phyloP scores from a whole-genome alignment of 78 protist genomes.

The Tieghemostelium lacteum region DNA sequence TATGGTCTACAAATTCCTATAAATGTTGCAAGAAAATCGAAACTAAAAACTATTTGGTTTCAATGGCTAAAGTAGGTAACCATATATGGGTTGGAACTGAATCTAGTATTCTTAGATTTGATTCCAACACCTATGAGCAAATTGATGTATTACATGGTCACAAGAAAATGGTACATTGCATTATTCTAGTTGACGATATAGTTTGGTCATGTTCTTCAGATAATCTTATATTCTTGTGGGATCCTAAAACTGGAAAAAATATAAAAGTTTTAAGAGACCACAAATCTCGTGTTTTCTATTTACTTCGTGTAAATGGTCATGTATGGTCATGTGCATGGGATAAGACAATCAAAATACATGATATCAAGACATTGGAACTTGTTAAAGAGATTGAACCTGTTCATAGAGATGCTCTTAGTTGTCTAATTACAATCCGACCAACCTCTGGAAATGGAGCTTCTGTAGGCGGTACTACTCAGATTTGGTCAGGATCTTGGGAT shows the following conservation, averaged over 20 bases:
- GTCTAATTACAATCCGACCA: constrained; percentile 5
- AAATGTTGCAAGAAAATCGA: constrained; percentile 63
- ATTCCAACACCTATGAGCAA: constrained; percentile 22
- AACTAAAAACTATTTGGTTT: constrained; percentile 54
- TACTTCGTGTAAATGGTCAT: constrained; percentile 34
- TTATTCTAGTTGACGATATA: constrained; percentile 18
- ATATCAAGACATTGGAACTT: constrained; percentile 7
- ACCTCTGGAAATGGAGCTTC: too few relatives aligned
- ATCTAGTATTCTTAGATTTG: constrained; percentile 18
- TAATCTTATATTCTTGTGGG: constrained; percentile 41
- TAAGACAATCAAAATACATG: constrained; percentile 35
- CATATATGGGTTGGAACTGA: constrained; percentile 76
- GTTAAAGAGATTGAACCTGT: constrained; percentile 65
- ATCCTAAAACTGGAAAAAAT: constrained; percentile 24
- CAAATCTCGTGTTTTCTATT: constrained; percentile 25
- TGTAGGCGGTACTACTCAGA: constrained; percentile 2
- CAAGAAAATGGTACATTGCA: constrained; percentile 66
- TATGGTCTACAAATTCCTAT: constrained; percentile 31
- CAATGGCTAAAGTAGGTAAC: constrained; percentile 41
- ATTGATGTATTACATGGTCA: constrained; percentile 48
- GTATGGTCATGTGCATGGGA: constrained; percentile 80
- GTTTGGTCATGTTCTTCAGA: constrained; percentile 56
- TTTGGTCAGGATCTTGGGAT: constrained; percentile 71
- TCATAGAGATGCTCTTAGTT: constrained; percentile 68
- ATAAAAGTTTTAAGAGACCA: constrained; percentile 31